Percentiles rank a stretch among this genome's conserved stretches.
These are phyloP conservation scores for Rhodotorula taiwanensis DNA, from an alignment of 768 basidiomycete species.

Conservation along the genomic window DNA sequence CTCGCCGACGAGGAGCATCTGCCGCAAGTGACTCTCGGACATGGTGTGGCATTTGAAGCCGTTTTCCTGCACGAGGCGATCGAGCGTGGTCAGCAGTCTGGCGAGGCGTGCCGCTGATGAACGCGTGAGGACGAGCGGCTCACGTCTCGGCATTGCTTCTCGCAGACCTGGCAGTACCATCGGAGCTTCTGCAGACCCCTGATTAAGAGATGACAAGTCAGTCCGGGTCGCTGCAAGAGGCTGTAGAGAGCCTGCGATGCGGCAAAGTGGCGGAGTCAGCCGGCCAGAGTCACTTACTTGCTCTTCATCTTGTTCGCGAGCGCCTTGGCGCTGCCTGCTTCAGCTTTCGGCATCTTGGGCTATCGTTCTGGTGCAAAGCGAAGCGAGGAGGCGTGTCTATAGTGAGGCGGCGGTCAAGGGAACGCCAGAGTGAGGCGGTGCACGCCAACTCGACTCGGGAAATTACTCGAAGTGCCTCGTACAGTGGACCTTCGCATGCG, in stretches of 20 bases:
- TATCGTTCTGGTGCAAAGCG: not conserved
- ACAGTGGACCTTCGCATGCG: too few species aligned
- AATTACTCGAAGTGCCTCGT: too few species aligned
- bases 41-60: conserved; percentile 93
- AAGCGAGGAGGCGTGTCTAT: too few species aligned
- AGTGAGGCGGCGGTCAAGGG: too few species aligned
- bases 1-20: conserved; percentile 96
- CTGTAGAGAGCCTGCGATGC: not conserved
- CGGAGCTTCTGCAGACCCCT: conserved; percentile 76
- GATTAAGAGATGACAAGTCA: too few species aligned
- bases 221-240: too few species aligned
- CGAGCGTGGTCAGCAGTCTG: not conserved
- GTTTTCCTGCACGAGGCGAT: conserved; percentile 66
- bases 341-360: conserved; percentile 43
- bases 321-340: conserved; percentile 45
- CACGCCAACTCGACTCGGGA: too few species aligned
- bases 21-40: conserved; percentile 83
- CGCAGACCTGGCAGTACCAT: conserved; percentile 98
- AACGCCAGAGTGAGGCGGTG: too few species aligned
- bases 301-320: conserved; percentile 37
- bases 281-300: conserved; percentile 2
- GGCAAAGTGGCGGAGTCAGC: not conserved
- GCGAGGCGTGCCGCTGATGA: not conserved
- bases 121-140: conserved; percentile 7
- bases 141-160: conserved; percentile 81